Base-by-base conservation (phyloP, 2,329 filamentous ascomycete species). In the Sarocladium oryzae region DNA sequence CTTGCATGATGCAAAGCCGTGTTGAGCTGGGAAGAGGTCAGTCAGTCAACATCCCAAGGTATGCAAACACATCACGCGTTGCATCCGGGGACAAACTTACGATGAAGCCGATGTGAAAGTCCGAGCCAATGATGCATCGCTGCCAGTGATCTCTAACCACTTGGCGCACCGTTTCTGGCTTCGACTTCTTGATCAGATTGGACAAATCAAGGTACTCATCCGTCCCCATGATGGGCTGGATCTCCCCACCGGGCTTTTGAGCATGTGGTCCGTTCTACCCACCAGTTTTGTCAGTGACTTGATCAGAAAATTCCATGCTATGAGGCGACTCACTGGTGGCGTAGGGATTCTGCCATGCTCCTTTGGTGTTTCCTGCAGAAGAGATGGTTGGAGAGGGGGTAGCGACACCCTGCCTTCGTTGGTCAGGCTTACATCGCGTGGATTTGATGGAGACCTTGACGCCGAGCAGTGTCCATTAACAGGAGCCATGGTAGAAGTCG, bases 61-160 rank as follows among this genome's bases (percentile, higher is more conserved):
- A n/a, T n/a, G n/a, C n/a, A n/a, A n/a, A n/a, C n/a, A n/a, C n/a
- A n/a, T n/a, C n/a, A n/a, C n/a, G n/a, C n/a, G n/a, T n/a, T n/a
- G n/a, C n/a, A n/a, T n/a, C n/a, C n/a, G n/a, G n/a, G n/a, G n/a
- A n/a, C n/a, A n/a, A n/a, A 30, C 20, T n/a, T 51, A 81, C 76
- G 50, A 80, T 52, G 54, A 81, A 81, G 2, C 71, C 69, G 37
- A 71, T 65, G 54, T 81, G 77, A 52, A 76, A 79, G 10, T 77
- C 72, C 3, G 73, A 76, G 9, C 77, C 77, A 3, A 73, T 51
- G 2, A 79, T 55, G 16, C 71, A 71, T 56, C 73, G 77, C 37
- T 76, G 65, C 73, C 75, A 78, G 51, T 73, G 68, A 54, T 78
- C 76, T 21, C 77, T 68, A 10, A 80, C 56, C 1, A 69, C 69